A percentile compares a stretch with the other conserved stretches of the same genome.
These are phyloP conservation scores for Stagonosporopsis vannaccii DNA, from an alignment of 2,329 filamentous ascomycete species.

Conservation along the genomic window DNA sequence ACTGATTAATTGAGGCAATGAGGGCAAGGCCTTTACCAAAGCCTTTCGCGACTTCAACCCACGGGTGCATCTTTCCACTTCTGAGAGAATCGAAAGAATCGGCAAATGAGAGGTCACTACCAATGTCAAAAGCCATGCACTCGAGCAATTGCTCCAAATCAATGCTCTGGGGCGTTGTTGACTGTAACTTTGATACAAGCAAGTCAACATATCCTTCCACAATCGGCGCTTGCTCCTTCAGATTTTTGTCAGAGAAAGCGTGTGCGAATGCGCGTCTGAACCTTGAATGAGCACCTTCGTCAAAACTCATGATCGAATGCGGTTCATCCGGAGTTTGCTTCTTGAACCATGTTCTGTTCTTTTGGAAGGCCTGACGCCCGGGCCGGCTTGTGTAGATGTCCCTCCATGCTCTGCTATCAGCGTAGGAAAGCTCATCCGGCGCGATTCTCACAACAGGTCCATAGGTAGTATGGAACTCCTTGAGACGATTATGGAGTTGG, in stretches of 20 bases:
- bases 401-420: constrained; percentile 35
- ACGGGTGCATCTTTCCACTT: constrained; percentile 47
- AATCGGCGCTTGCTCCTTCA: constrained; percentile 34
- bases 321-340: constrained; percentile 36
- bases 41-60: constrained; percentile 43
- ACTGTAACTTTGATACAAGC: constrained; percentile 28
- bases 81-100: constrained; percentile 54
- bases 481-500: constrained; percentile 32
- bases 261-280: constrained; percentile 36
- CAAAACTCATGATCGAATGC: constrained; percentile 32
- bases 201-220: constrained; percentile 35
- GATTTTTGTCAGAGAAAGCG: constrained; percentile 38
- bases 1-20: constrained; percentile 38
- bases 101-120: constrained; percentile 61
- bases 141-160: constrained; percentile 30
- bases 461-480: constrained; percentile 35
- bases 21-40: constrained; percentile 41
- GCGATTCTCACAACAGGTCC: constrained; percentile 40
- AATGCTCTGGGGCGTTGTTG: constrained; percentile 4
- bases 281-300: constrained; percentile 34
- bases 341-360: constrained; percentile 36
- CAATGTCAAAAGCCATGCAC: constrained; percentile 36
- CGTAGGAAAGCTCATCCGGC: constrained; percentile 40
- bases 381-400: constrained; percentile 40
- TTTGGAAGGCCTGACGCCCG: constrained; percentile 31